A percentile compares a stretch with the other conserved stretches of the same genome.
These are phyloP conservation scores for Leishmania tarentolae DNA, from an alignment of 208 protist genomes.

Conservation along the genomic window DNA sequence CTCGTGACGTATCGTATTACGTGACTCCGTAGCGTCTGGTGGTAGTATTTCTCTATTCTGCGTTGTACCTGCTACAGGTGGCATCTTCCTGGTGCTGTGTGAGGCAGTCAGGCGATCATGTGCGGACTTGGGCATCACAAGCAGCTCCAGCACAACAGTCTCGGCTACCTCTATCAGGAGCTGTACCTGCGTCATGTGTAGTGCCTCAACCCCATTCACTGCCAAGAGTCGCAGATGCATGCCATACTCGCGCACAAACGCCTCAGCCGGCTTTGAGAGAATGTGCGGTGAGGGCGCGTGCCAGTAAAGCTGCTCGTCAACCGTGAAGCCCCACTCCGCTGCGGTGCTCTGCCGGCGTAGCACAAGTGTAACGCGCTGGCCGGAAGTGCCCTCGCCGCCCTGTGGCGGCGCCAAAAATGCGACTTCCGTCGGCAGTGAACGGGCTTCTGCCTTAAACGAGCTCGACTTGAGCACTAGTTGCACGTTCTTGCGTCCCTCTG, in stretches of 20 bases:
- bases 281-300: constrained; percentile 9
- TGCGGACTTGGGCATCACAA: constrained; percentile 44
- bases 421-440: constrained; percentile 38
- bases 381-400: constrained; percentile 54
- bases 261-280: constrained; percentile 26
- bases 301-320: constrained; percentile 38
- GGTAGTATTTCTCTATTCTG: background rate
- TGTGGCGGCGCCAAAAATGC: constrained; percentile 48
- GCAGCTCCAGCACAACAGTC: constrained; percentile 61
- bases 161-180: constrained; percentile 42
- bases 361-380: constrained; percentile 53
- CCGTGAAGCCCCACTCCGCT: constrained; percentile 33
- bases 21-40: background rate
- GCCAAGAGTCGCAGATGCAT: constrained; percentile 45
- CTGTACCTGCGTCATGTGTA: constrained; percentile 40
- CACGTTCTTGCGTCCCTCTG: constrained; percentile 34
- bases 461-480: constrained; percentile 37
- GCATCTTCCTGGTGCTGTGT: background rate
- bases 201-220: constrained; percentile 75
- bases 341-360: constrained; percentile 40
- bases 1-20: background rate
- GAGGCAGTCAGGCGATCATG: background rate
- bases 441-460: constrained; percentile 34
- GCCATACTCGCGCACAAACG: constrained; percentile 39
- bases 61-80: background rate